Percentiles rank a stretch among this genome's conserved stretches.
phyloP scores from a whole-genome alignment of 1,139 yeast genomes.

The Magnusiomyces ingens region DNA sequence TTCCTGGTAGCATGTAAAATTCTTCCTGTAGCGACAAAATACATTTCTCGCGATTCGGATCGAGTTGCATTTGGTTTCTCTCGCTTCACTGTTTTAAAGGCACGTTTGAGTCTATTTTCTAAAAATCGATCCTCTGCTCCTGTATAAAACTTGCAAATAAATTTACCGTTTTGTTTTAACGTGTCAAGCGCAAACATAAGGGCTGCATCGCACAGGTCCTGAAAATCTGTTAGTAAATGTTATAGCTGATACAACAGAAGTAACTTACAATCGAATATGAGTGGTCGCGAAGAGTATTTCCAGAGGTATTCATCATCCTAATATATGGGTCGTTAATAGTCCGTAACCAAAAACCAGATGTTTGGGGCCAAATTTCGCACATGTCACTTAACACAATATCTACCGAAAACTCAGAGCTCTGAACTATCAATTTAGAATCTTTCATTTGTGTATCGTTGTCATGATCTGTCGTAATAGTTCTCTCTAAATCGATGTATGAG shows the following conservation, averaged over 20 bases:
- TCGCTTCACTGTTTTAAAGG: slow-evolving; percentile 52
- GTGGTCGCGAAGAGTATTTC: slow-evolving; percentile 57
- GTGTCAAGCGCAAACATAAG: slow-evolving; percentile 64
- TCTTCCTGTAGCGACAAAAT: slow-evolving; percentile 58
- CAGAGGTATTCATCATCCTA: slow-evolving; percentile 74
- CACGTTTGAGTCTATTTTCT: slow-evolving; percentile 48
- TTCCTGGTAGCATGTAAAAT: slow-evolving; percentile 42
- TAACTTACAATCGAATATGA: slow-evolving; percentile 47
- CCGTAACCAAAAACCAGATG: slow-evolving; percentile 57
- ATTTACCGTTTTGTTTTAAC: slow-evolving; percentile 59
- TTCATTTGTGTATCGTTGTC: not conserved
- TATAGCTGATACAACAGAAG: not conserved
- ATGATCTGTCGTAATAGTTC: slow-evolving; percentile 2
- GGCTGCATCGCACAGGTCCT: slow-evolving; percentile 91
- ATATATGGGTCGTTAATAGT: slow-evolving; percentile 70
- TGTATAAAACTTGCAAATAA: slow-evolving; percentile 65
- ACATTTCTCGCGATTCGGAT: slow-evolving; percentile 58
- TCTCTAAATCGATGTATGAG: slow-evolving; percentile 21
- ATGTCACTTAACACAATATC: slow-evolving; percentile 83
- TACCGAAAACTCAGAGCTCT: slow-evolving; percentile 35
- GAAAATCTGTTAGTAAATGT: not conserved
- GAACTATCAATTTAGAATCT: slow-evolving; percentile 5
- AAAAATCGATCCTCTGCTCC: slow-evolving; percentile 63
- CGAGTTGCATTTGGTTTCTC: slow-evolving; percentile 58
- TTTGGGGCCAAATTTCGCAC: slow-evolving; percentile 68